A percentile compares a stretch with the other conserved stretches of the same genome.
Conservation (phyloP, 2,329 filamentous ascomycete species). For the Rhynchosporium secalis region DNA sequence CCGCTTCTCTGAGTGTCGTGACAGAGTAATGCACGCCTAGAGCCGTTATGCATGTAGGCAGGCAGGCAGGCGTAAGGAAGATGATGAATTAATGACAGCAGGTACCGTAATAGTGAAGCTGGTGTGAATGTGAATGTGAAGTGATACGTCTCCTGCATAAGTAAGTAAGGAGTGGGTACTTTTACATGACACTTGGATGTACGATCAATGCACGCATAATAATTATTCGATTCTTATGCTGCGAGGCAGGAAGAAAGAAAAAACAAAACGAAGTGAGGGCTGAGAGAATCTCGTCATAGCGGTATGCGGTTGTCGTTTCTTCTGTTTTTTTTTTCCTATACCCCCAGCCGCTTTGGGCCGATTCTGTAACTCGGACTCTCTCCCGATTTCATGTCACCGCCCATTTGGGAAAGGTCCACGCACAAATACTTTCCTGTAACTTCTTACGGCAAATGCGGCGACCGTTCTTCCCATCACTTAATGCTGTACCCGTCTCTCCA, state of each 20-base stretch:
- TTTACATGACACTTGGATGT: conserved; percentile 2
- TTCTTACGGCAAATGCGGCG: not conserved
- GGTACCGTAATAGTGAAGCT: too few species aligned
- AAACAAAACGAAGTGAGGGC: too few species aligned
- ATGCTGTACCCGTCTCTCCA: not conserved
- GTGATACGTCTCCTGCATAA: conserved; percentile 12
- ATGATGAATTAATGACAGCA: too few species aligned
- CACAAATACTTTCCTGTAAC: not conserved
- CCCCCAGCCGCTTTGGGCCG: not conserved
- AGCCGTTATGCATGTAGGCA: not conserved
- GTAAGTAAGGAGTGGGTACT: not conserved
- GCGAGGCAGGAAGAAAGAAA: not conserved
- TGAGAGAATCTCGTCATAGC: conserved; percentile 2
- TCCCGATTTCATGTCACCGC: conserved; percentile 1
- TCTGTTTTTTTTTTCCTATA: not conserved
- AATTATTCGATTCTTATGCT: not conserved
- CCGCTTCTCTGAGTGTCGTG: too few species aligned
- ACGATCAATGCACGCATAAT: not conserved
- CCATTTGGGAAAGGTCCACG: not conserved
- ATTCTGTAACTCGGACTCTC: conserved; percentile 5
- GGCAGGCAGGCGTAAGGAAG: not conserved
- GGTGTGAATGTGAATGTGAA: not conserved
- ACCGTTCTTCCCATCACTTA: not conserved
- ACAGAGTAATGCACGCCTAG: not conserved
- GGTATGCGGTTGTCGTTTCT: not conserved